Base-by-base conservation (phyloP, 1,139 yeast genomes). In the Debaryomyces sp. region DNA sequence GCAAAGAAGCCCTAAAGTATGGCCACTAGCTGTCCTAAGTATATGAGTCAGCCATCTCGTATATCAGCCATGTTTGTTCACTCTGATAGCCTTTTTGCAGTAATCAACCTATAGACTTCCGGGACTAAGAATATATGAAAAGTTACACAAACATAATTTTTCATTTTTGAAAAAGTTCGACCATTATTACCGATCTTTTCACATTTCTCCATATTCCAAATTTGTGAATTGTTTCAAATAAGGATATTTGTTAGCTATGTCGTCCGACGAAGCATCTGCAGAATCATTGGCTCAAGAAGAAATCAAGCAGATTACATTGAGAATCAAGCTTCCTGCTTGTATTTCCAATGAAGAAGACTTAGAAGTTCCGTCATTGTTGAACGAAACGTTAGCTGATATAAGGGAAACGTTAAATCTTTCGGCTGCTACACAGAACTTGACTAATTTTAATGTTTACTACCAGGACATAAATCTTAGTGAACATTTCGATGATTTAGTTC, bases 331-430 rank as follows among this genome's bases (percentile, higher is more conserved):
- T 47, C 78, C 80, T 8, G 49, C 55, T 22, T 63, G 68, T 51
- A 54, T 72, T 29, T 43, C 60, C 44, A 48, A 54, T 27, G 51
- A 63, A 44, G 57, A 61, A 55, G 52, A 53, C 33, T 55, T 78
- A 41, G 71, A 68, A 46, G 62, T 79, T 47, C 71, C 73, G 22
- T 62, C 65, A 10, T 53, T 63, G 18, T 48, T 55, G 46, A 55
- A 68, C 30, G 89, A 84, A 55, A 67, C 83, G 26, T 61, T 87
- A 50, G 71, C 77, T 45, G 90, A 86, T 52, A 74, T 89, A 49
- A 78, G 73, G 55, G 84, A 82, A 61, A 77, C 86, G 22, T 68
- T 89, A 48, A 70, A 78, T 27, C 71, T 82, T 24, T 66, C 82
- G 32, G 82, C 86, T 12, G 73, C 75, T 27, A 78, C 85, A 39